Conservation (phyloP, 2,329 filamentous ascomycete genomes). For the Cercospora citrullina region DNA sequence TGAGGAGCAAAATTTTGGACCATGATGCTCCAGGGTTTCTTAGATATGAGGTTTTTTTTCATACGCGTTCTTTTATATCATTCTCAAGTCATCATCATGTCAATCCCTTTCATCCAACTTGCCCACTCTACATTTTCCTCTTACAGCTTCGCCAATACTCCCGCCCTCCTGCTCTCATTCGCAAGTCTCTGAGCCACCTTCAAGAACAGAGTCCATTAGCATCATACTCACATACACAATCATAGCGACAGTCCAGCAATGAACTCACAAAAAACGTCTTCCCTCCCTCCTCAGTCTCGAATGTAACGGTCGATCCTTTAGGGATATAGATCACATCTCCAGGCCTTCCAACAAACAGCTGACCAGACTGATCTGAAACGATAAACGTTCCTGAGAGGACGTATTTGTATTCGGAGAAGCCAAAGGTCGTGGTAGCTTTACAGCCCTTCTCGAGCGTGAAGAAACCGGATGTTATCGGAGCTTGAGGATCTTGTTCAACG, state of each 20-base stretch:
- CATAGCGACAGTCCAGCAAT: background rate
- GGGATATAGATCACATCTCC: conserved; percentile 7
- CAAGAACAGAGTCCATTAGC: background rate
- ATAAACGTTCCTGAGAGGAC: conserved; percentile 2
- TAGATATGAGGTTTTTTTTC: too few species aligned
- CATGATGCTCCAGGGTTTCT: background rate
- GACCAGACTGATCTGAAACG: background rate
- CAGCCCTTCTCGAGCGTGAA: conserved; percentile 6
- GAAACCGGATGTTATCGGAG: conserved; percentile 4
- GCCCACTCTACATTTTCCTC: background rate
- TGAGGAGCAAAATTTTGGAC: background rate
- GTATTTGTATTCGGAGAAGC: conserved; percentile 9
- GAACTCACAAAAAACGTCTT: conserved; percentile 8
- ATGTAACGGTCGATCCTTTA: conserved; percentile 3
- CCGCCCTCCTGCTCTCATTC: background rate
- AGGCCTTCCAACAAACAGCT: background rate
- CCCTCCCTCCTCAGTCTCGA: conserved; percentile 5
- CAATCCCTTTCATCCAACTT: background rate
- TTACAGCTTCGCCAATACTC: conserved; percentile 3
- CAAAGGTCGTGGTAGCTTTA: background rate
- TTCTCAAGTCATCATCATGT: background rate
- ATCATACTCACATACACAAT: background rate
- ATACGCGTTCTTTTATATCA: background rate
- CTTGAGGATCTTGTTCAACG: background rate
- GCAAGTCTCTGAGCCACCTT: conserved; percentile 3